These are phyloP conservation scores for Marchantia polymorpha DNA, from an alignment of 225 moss, liverwort and hornwort species.

Conservation along the genomic window DNA sequence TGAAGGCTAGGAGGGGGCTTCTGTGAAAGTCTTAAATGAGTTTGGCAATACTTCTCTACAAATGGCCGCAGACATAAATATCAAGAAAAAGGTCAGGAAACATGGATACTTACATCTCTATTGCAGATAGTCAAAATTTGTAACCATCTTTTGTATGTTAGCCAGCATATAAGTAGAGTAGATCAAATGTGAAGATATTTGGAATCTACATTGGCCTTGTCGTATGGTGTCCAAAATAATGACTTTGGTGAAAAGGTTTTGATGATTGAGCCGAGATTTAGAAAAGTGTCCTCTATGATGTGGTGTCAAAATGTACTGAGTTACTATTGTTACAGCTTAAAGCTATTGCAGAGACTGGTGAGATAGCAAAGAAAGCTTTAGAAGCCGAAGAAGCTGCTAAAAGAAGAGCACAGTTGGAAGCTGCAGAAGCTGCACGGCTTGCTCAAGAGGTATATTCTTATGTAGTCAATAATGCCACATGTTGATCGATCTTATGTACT, in stretches of 20 bases:
- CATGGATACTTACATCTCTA: background rate
- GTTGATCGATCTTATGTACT: background rate
- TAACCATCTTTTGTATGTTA: background rate
- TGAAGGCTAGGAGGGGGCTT: constrained; percentile 67
- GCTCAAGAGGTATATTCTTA: constrained; percentile 30
- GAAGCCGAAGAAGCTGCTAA: constrained; percentile 47
- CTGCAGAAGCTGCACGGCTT: constrained; percentile 26
- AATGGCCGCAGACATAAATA: constrained; percentile 56
- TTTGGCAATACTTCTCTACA: constrained; percentile 70
- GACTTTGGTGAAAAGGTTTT: background rate
- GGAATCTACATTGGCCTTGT: too few relatives aligned
- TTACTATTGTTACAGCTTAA: constrained; percentile 32
- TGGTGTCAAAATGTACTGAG: background rate
- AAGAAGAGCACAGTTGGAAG: constrained; percentile 46
- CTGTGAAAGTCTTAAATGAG: constrained; percentile 49
- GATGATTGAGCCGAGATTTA: background rate
- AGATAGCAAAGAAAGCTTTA: constrained; percentile 41
- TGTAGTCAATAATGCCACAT: background rate
- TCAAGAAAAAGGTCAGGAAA: constrained; percentile 51
- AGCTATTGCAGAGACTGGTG: constrained; percentile 34
- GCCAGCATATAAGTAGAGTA: too few relatives aligned
- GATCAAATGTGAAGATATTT: too few relatives aligned
- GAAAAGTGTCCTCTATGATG: too few relatives aligned
- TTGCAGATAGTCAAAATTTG: background rate
- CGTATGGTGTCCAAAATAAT: background rate